Conservation (phyloP, 78 protist genomes). For the Dictyostelium brefeldianum region DNA sequence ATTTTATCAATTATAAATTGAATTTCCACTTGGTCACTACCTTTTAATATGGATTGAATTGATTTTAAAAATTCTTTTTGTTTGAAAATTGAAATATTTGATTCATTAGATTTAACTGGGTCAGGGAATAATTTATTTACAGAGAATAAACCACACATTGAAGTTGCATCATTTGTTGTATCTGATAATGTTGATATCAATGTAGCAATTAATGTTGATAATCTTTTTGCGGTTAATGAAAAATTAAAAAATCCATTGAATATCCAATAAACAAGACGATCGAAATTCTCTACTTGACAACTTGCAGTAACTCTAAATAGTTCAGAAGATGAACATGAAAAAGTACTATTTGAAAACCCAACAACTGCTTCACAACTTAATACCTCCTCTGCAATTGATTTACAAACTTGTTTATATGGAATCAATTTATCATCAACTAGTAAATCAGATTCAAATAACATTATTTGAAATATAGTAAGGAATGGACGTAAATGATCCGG, state of each 20-base stretch:
- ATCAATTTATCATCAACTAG: not conserved
- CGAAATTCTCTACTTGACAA: not conserved
- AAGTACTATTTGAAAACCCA: constrained; percentile 8
- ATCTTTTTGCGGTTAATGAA: not conserved
- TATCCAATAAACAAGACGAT: constrained; percentile 27
- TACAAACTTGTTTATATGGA: constrained; percentile 27
- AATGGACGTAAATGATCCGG: constrained; percentile 33
- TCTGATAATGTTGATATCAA: not conserved
- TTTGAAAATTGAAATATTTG: constrained; percentile 13
- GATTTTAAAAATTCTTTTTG: constrained; percentile 24
- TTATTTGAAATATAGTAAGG: constrained; percentile 9
- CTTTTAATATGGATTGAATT: not conserved
- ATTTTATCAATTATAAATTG: not conserved
- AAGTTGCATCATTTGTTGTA: not conserved
- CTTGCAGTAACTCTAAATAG: constrained; percentile 15
- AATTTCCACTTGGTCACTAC: not conserved
- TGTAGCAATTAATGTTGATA: not conserved
- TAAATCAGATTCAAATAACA: constrained; percentile 30
- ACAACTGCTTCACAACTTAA: constrained; percentile 1
- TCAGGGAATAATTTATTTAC: not conserved
- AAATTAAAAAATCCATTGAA: constrained; percentile 13
- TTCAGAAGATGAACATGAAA: constrained; percentile 19
- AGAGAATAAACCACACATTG: not conserved
- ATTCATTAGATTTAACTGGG: not conserved
- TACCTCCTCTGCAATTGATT: constrained; percentile 1